Base-by-base conservation (phyloP, 2,329 filamentous ascomycete genomes). In the Fusarium xylarioides region DNA sequence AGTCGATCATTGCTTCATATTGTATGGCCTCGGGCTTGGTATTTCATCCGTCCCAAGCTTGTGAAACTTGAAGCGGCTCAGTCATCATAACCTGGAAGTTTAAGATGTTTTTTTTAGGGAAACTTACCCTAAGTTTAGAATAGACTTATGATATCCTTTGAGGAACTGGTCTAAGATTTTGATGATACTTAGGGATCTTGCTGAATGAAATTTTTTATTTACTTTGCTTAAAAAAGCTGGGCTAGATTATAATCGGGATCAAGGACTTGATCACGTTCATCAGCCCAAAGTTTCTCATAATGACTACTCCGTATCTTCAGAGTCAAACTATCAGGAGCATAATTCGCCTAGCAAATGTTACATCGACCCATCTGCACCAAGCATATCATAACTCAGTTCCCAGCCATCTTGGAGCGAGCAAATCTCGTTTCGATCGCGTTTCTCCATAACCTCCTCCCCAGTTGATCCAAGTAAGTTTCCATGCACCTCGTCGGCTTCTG, bases 361-460 rank as follows among this genome's bases (percentile, higher is more conserved):
- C 64, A 69, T 65, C 43, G 21, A n/a, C 54, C 42, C 53, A 54
- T 53, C 16, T 52, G 40, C n/a, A 38, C 9, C n/a, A 26, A n/a
- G 18, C 11, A 28, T 68, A 50, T 74, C 70, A 68, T 19, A 71
- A 67, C 32, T 73, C 66, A 71, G 30, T 58, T 58, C 38, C 65
- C 23, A 30, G 32, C 26, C 15, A 64, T 43, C 50, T 70, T 44
- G 32, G 66, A 70, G 55, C 54, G 34, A 55, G 40, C 28, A 52
- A 63, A 57, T 59, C 66, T 57, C 42, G 15, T 18, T 47, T 63
- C 64, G 50, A 68, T 69, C 56, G 62, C 55, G 28, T 38, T 42
- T 63, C 59, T 40, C 63, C 49, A 66, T 58, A 53, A 19, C 23
- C 26, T 47, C 23, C 28, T 18, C 26, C 40, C 49, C 21, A 38